These are phyloP conservation scores for Lepiota brunneoincarnata DNA, from an alignment of 768 basidiomycete species.

Conservation along the genomic window DNA sequence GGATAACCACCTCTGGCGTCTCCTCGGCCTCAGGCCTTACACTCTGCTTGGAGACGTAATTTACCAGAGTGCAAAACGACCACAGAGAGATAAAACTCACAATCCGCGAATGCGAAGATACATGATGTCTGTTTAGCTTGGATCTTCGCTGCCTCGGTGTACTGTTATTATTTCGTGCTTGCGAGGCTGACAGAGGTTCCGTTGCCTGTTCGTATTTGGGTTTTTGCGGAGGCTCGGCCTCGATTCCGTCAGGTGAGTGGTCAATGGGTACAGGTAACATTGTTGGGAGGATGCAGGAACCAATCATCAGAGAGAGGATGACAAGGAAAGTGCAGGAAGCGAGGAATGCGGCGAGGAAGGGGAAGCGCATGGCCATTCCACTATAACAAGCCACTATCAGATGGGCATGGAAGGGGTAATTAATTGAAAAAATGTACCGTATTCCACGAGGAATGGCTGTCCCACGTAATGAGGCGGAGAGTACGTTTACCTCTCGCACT, in stretches of 20 bases:
- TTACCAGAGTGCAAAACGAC: neutral
- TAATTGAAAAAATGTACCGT: conserved; percentile 41
- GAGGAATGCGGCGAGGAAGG: conserved; percentile 49
- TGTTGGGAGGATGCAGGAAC: conserved; percentile 48
- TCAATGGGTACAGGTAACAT: conserved; percentile 13
- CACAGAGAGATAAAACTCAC: conserved; percentile 2
- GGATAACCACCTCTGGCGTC: neutral
- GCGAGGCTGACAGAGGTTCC: neutral
- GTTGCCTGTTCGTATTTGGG: neutral
- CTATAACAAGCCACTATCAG: conserved; percentile 29
- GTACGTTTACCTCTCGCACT: conserved; percentile 70
- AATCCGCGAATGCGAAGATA: conserved; percentile 1
- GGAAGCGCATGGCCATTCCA: conserved; percentile 69
- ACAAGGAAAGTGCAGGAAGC: conserved; percentile 45
- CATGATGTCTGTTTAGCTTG: neutral
- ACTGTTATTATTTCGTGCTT: neutral
- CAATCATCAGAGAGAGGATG: conserved; percentile 44
- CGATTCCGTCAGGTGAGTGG: neutral
- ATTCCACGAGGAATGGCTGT: conserved; percentile 64
- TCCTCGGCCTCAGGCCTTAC: neutral
- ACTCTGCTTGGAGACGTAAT: neutral
- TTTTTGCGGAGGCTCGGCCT: neutral
- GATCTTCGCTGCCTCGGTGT: conserved; percentile 4
- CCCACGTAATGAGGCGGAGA: conserved; percentile 59
- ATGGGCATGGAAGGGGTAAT: neutral